These are phyloP conservation scores for Thinopyrum elongatum DNA, from an alignment of 176 grass and related monocot species.

Conservation along the genomic window DNA sequence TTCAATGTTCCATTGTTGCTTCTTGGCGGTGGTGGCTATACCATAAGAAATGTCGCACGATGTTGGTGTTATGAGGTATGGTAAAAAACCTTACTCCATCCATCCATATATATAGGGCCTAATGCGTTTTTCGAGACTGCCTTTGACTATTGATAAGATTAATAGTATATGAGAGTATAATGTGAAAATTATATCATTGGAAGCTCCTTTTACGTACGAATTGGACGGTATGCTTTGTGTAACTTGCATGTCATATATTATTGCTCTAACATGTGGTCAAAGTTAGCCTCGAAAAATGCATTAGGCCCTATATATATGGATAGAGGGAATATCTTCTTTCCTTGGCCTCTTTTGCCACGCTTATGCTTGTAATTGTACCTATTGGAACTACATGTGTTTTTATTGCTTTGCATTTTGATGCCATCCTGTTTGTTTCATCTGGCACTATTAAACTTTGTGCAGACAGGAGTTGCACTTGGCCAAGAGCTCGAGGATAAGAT, in stretches of 20 bases:
- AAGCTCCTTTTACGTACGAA: no score
- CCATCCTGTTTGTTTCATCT: conserved; percentile 3
- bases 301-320: no score
- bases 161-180: no score
- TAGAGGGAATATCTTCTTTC: not conserved
- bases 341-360: not conserved
- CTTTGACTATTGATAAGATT: no score
- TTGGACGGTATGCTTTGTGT: no score
- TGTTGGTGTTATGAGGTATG: conserved; percentile 98
- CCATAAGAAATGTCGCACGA: conserved; percentile 90
- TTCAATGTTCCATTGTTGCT: conserved; percentile 92
- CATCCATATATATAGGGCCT: no score
- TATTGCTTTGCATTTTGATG: conserved; percentile 2
- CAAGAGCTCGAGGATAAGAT: conserved; percentile 81
- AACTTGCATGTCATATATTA: no score
- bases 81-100: not conserved
- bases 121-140: no score
- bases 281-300: no score
- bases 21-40: conserved; percentile 93
- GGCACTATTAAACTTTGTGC: not conserved
- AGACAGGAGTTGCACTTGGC: conserved; percentile 89
- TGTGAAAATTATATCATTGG: no score
- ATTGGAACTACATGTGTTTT: not conserved
- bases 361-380: not conserved
- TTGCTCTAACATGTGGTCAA: no score